Base-by-base conservation (phyloP, 2,329 filamentous ascomycete species). In the Penicillium decumbens region DNA sequence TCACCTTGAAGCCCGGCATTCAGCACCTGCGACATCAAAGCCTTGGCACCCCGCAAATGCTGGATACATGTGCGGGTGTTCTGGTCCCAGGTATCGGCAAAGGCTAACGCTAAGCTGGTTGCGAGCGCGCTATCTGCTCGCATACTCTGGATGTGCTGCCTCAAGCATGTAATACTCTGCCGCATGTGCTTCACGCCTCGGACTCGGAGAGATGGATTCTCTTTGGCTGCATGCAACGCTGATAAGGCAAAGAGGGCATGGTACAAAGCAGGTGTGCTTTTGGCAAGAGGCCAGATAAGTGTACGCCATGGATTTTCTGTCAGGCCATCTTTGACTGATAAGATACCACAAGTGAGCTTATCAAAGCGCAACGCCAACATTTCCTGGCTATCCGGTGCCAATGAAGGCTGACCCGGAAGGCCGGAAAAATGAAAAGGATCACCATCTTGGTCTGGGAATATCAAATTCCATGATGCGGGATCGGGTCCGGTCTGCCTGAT, bases 261-360 rank as follows among this genome's bases (percentile, higher is more conserved):
- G 56, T 82, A 84, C 30, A 88, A 69, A 2, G 84, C 83, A 2
- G 82, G 81, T 3, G 79, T 84, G 41, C 82, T 76, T 56, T 75
- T 76, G 3, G 83, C 81, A 41, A 88, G 68, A 1, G 85, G 84
- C 82, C 83, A 86, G n/a, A 88, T 74, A 40, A 85, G 72, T 5
- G 79, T 87, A 25, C 83, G 77, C 85, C 85, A 88, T 2, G 84
- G 84, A 61, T 88, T 88, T 58, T 88, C 85, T 1, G 76, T 80
- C 6, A 78, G 76, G 0, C 84, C 84, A 64, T 88, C 83, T 61
- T 87, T 87, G 44, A 88, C 76, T 0, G 84, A 88, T 18, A 88
- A 72, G 42, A 88, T 85, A 3, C 83, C 83, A 62, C 84, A 88
- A 0, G 84, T 88, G 49, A 83, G 73, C 55, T 75, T 77, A 60